phyloP scores from a whole-genome alignment of 2,329 filamentous ascomycete species.

The Paecilomyces sp. region DNA sequence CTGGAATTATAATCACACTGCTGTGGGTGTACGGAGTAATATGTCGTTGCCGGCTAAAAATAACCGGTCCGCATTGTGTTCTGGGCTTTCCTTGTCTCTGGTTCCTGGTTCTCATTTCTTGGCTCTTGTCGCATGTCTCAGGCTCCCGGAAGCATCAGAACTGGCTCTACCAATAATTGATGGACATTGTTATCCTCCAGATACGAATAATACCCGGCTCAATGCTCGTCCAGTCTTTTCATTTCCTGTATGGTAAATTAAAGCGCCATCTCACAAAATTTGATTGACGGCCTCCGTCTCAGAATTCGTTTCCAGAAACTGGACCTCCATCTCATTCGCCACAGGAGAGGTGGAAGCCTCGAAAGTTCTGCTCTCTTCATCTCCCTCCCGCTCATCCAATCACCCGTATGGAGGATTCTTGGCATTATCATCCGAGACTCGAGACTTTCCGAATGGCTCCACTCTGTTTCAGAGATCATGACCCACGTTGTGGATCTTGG shows the following conservation, averaged over 20 bases:
- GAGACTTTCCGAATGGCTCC: not conserved
- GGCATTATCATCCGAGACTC: not conserved
- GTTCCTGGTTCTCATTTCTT: not conserved
- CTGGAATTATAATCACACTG: not conserved
- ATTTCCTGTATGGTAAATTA: not conserved
- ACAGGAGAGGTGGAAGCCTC: not conserved
- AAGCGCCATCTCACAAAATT: not conserved
- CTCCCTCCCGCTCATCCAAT: not conserved
- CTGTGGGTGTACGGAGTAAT: not conserved
- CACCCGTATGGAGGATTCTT: not conserved
- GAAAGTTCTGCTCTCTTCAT: not conserved
- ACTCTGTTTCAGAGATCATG: not conserved
- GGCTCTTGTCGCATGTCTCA: not conserved
- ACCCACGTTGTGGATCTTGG: too few species aligned
- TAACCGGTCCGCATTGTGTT: not conserved
- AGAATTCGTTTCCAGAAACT: too few species aligned
- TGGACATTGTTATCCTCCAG: too few species aligned
- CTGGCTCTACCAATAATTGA: not conserved
- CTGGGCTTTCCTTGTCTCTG: not conserved
- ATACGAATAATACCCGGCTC: not conserved
- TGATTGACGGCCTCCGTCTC: not conserved
- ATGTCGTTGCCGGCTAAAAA: not conserved
- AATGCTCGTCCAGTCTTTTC: not conserved
- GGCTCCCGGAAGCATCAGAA: not conserved
- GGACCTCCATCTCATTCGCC: too few species aligned